Base-by-base conservation (phyloP, 768 basidiomycete species). In the Candolleomyces eurysporus region DNA sequence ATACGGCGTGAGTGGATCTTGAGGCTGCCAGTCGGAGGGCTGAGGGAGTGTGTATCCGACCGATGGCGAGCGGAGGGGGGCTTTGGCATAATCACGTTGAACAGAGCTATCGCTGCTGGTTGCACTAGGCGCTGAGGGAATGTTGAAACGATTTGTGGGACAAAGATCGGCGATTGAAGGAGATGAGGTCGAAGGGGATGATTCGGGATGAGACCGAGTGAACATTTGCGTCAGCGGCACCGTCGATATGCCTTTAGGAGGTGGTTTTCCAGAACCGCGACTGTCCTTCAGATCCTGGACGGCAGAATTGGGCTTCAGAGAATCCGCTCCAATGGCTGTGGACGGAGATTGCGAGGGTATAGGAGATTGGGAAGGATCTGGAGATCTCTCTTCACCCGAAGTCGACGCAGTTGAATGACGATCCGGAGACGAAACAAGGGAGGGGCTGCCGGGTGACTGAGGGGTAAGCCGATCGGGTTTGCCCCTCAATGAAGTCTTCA, bases 331-430 rank as follows among this genome's bases (percentile, higher is more conserved):
- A 36, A 30, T 42, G 8, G 58, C 5, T 45, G 39, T 46, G 31
- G 49, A 40, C 61, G 45, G 48, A 32, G 68, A 62, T 49, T 66
- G 63, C 14, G 59, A 39, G 60, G 61, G 3, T 39, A 36, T n/a
- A 30, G 59, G 52, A 30, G 61, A 19, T 13, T 40, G 22, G 40
- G 39, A 21, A 16, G 19, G 54, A 56, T 56, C 52, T 39, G 43
- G 53, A 59, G 31, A 64, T 48, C 53, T 58, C 61, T 61, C 58
- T n/a, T 36, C 9, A 42, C 39, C 57, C 43, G 49, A 61, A 43
- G 10, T 51, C 55, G 14, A 62, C 11, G 31, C 49, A 48, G n/a
- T 22, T 50, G 49, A 59, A 57, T 32, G 65, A 60, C n/a, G 65
- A 58, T 45, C 61, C 39, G 46, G 62, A 22, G 59, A 48, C 16